Percentiles rank a stretch among this genome's conserved stretches.
phyloP scores from a whole-genome alignment of 78 protist species.

The Dictyostelium firmibasis region DNA sequence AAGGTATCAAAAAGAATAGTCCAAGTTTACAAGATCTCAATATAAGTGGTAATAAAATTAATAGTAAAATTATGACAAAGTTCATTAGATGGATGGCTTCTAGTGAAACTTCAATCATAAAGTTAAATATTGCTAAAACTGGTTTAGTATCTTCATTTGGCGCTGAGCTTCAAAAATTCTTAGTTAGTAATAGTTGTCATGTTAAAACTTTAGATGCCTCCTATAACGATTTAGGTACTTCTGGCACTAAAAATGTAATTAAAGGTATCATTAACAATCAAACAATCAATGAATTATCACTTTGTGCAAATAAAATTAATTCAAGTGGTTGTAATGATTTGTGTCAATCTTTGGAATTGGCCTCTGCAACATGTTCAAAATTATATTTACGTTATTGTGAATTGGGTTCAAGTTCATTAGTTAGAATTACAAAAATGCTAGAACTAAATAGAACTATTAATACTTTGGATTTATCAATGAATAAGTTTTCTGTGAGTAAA shows the following conservation, averaged over 20 bases:
- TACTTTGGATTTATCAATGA: conserved; percentile 55
- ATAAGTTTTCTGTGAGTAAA: conserved; percentile 40
- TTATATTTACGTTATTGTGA: conserved; percentile 48
- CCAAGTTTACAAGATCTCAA: conserved; percentile 15
- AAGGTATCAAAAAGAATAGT: conserved; percentile 25
- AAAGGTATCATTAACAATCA: conserved; percentile 35
- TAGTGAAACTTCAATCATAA: neutral
- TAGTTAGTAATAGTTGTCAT: conserved; percentile 30
- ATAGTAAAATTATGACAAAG: conserved; percentile 11
- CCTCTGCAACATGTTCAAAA: neutral
- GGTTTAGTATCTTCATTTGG: conserved; percentile 13
- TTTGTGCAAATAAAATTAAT: conserved; percentile 32
- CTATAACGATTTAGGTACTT: conserved; percentile 17
- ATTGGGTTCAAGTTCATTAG: conserved; percentile 37
- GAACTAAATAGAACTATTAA: conserved; percentile 28
- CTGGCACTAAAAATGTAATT: conserved; percentile 54
- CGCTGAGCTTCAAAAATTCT: conserved; percentile 22
- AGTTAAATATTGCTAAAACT: conserved; percentile 40
- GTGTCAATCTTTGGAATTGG: conserved; percentile 29
- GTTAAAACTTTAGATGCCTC: conserved; percentile 11
- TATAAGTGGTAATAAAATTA: conserved; percentile 56
- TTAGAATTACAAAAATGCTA: conserved; percentile 48
- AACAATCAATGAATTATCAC: conserved; percentile 10
- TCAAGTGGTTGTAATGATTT: conserved; percentile 5
- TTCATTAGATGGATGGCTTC: conserved; percentile 53